Evolutionary conservation across 2,329 filamentous ascomycete species (phyloP), one percentile per base, ranked within the genome.

Genomic region (Monilinia laxa): DNA sequence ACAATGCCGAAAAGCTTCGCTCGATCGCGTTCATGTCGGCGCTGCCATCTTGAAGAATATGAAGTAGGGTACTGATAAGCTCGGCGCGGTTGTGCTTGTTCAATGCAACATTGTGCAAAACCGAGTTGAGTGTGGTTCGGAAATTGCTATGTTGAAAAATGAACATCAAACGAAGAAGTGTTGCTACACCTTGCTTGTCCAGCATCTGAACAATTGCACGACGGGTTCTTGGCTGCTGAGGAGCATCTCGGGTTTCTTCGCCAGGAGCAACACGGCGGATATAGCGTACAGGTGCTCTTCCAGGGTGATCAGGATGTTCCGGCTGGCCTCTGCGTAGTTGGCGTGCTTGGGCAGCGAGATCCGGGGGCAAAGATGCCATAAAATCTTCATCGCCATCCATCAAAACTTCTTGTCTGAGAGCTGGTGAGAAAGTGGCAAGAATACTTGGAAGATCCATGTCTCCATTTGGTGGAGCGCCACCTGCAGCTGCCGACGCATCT

Each of bases 141-240:
- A 95, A 90, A 69, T 91, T 95, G 28, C 91, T 92, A 70, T 94
- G 91, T 71, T 97, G 92, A 58, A 92, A 90, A 73, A 98, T 93
- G 77, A 99, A 99, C 94, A 99, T 97, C 12, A 99, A 85, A n/a
- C 96, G 91, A 54, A 99, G 84, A 45, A 99, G 82, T n/a, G 95
- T 98, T 35, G 96, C 95, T 71, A 99, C 89, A 35, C 96, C 95
- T 57, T 93, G 86, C 79, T 97, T 97, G 78, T 99, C 95, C 40
- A 99, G 86, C 90, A 99, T 97, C 77, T 99, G 95, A 31, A 97
- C 91, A 67, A 96, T 90, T 28, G 92, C 89, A 69, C 91, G 90
- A 67, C 91, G 88, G 73, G 90, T 89, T 49, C 83, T 80, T 79
- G 93, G 94, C 60, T 74, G 70, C 18, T 65, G 55, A 49, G 53